Percentiles rank a stretch among this genome's conserved stretches.
Conservation (phyloP, 495 filamentous ascomycete genomes). For the Xylaria telfairii region DNA sequence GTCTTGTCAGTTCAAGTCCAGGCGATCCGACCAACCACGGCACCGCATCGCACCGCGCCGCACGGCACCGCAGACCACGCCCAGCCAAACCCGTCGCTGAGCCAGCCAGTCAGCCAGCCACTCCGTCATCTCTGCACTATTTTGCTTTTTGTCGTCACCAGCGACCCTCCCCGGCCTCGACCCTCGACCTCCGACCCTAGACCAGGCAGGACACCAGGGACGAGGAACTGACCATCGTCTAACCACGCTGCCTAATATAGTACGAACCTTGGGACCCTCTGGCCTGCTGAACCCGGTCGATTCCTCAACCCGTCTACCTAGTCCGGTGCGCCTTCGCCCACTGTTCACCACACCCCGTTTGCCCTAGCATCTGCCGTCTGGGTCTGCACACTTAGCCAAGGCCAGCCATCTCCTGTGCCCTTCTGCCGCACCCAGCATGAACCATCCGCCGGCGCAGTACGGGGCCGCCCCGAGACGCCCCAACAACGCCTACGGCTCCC, state of each 20-base stretch:
- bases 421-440: constrained; percentile 55
- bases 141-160: background rate
- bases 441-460: constrained; percentile 48
- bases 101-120: background rate
- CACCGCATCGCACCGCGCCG: background rate
- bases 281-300: background rate
- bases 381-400: constrained; percentile 50
- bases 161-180: background rate
- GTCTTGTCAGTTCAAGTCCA: background rate
- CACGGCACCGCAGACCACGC: background rate
- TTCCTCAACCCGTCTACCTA: background rate
- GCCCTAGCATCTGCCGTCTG: background rate
- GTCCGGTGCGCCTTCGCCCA: background rate
- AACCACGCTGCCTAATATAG: background rate
- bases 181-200: background rate
- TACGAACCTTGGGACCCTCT: background rate
- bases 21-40: constrained; percentile 6
- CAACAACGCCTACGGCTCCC: constrained; percentile 46
- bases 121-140: background rate
- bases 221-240: background rate
- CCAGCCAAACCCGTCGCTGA: background rate
- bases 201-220: too few relatives aligned
- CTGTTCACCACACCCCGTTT: background rate
- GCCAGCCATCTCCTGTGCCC: background rate
- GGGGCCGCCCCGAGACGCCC: constrained; percentile 50